phyloP scores from a whole-genome alignment of 371 early-diverging fungal species.

The Mucor saturninus region DNA sequence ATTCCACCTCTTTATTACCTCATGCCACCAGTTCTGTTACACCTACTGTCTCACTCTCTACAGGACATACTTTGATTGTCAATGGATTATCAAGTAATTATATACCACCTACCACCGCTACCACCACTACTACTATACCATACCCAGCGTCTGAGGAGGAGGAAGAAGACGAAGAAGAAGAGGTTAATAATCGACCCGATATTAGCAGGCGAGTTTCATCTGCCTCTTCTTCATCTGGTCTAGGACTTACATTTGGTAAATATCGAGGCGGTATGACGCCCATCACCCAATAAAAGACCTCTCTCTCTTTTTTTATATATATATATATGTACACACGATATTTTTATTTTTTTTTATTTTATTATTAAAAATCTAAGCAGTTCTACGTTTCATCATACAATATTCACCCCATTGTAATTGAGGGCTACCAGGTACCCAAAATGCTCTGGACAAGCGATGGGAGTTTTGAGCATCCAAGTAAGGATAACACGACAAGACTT shows the following conservation, averaged over 20 bases:
- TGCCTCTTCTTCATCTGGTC: conserved; percentile 17
- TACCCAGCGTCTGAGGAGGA: neutral
- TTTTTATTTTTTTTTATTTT: neutral
- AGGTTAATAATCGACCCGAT: neutral
- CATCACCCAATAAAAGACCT: conserved; percentile 9
- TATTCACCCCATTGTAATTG: conserved; percentile 67
- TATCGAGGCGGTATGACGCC: conserved; percentile 33
- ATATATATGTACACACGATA: neutral
- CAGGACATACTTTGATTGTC: conserved; percentile 28
- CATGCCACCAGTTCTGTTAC: conserved; percentile 25
- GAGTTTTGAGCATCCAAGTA: conserved; percentile 64
- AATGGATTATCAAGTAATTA: conserved; percentile 13
- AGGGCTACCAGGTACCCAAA: conserved; percentile 59
- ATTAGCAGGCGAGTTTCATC: conserved; percentile 22
- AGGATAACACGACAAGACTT: conserved; percentile 53
- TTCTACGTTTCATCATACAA: conserved; percentile 59
- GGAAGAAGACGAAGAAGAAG: conserved; percentile 8
- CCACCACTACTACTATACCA: too few relatives aligned
- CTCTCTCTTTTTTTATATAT: neutral
- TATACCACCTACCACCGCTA: neutral
- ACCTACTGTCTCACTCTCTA: conserved; percentile 29
- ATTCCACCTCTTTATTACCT: conserved; percentile 27
- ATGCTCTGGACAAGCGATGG: conserved; percentile 51
- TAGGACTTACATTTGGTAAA: conserved; percentile 19
- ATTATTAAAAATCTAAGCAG: conserved; percentile 1